Conservation (phyloP, 306 rosid species). For the Cucurbita ficifolia region DNA sequence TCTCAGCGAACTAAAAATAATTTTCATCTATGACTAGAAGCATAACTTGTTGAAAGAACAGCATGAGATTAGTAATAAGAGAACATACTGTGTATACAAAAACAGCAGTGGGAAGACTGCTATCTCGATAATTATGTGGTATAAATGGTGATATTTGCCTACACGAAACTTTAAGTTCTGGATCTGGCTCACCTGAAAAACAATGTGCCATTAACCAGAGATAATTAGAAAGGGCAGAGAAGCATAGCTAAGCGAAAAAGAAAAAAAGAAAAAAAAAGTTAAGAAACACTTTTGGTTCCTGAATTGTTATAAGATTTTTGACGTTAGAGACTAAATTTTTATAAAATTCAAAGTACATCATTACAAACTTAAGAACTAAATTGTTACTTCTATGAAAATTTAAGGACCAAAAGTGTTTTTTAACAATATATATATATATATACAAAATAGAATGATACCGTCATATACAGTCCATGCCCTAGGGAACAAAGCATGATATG, state of each 20-base stretch:
- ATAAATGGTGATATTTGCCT: constrained; percentile 95
- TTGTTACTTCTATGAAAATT: no score
- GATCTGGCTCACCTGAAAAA: constrained; percentile 86
- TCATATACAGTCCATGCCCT: constrained; percentile 99
- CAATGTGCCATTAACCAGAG: constrained; percentile 8
- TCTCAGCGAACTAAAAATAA: neutral
- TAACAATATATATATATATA: no score
- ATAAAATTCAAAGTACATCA: no score
- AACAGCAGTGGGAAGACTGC: constrained; percentile 93
- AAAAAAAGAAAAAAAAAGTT: neutral
- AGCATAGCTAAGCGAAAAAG: neutral
- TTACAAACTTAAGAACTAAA: no score
- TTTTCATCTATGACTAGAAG: neutral
- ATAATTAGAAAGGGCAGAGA: constrained; percentile 3
- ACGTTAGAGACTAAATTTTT: no score
- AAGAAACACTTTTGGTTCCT: no score
- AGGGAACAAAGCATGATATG: constrained; percentile 97
- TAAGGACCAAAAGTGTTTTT: no score
- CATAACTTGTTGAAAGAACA: neutral
- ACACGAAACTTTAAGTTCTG: constrained; percentile 85
- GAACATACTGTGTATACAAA: constrained; percentile 76
- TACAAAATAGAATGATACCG: constrained; percentile 39
- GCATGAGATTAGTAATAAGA: neutral
- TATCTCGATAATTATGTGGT: constrained; percentile 87
- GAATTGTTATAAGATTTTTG: no score